These are phyloP conservation scores for Hirsutella rhossiliensis DNA, from an alignment of 2,329 filamentous ascomycete species.

Conservation along the genomic window DNA sequence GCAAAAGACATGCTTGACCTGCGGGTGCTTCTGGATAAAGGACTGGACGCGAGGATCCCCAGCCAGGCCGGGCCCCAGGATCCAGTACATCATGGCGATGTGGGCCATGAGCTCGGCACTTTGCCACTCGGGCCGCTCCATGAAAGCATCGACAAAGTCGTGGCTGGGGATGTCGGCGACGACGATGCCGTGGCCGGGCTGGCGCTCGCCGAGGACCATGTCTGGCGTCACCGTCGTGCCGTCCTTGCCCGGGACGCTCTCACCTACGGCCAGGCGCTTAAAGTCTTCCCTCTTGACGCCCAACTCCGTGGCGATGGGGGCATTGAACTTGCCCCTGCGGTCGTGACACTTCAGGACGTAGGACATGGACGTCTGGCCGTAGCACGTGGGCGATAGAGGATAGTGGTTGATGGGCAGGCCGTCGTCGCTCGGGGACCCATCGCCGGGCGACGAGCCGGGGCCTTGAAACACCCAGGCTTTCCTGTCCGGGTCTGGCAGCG, in stretches of 20 bases:
- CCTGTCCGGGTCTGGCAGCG: conserved; percentile 9
- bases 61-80: conserved; percentile 57
- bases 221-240: conserved; percentile 67
- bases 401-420: conserved; percentile 12
- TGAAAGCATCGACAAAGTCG: conserved; percentile 57
- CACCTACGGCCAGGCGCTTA: conserved; percentile 46
- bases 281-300: conserved; percentile 51
- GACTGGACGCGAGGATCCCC: conserved; percentile 48
- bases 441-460: not conserved
- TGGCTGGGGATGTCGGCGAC: conserved; percentile 66
- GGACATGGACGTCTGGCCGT: conserved; percentile 58
- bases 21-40: conserved; percentile 53
- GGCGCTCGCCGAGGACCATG: conserved; percentile 64
- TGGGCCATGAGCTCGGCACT: conserved; percentile 52
- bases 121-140: conserved; percentile 62
- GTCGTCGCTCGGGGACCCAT: conserved; percentile 1
- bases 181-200: conserved; percentile 61
- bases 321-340: conserved; percentile 70
- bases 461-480: conserved; percentile 16
- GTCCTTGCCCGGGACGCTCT: conserved; percentile 49
- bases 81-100: conserved; percentile 66
- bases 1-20: conserved; percentile 65
- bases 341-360: conserved; percentile 75
- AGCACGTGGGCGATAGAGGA: conserved; percentile 54
- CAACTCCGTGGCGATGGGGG: conserved; percentile 48